Evolutionary conservation across 495 filamentous ascomycete genomes (phyloP).

Genomic region (Bacidia rubella): DNA sequence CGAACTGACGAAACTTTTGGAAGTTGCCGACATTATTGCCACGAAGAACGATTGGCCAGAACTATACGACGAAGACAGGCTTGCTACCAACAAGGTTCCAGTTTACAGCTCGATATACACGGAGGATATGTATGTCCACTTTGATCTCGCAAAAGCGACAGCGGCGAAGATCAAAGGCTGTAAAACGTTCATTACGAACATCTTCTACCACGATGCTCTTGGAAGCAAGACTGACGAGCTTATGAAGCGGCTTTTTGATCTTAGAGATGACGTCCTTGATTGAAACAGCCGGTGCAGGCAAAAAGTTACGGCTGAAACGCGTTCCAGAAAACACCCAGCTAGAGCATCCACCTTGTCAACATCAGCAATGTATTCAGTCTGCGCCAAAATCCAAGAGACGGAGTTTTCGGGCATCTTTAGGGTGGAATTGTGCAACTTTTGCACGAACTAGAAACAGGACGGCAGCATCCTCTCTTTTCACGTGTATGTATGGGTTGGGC

Average conservation of each 20-base stretch:
- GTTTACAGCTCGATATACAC: conserved; percentile 77
- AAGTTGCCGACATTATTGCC: conserved; percentile 59
- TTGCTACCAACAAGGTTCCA: conserved; percentile 68
- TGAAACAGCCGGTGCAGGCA: conserved; percentile 18
- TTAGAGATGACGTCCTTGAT: conserved; percentile 63
- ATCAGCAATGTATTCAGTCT: conserved; percentile 21
- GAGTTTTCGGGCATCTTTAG: conserved; percentile 61
- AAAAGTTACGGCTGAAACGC: neutral
- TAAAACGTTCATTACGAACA: conserved; percentile 74
- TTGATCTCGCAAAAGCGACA: conserved; percentile 55
- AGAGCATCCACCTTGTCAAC: neutral
- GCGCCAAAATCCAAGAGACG: conserved; percentile 76
- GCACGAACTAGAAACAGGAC: conserved; percentile 72
- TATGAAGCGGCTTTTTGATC: conserved; percentile 50
- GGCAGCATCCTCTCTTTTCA: conserved; percentile 65
- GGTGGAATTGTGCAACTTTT: conserved; percentile 77
- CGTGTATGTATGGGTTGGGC: conserved; percentile 47
- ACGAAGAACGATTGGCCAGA: conserved; percentile 50
- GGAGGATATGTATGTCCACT: conserved; percentile 94
- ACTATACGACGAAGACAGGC: conserved; percentile 61
- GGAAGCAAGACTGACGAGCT: conserved; percentile 60
- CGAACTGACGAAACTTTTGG: conserved; percentile 50
- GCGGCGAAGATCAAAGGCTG: conserved; percentile 60
- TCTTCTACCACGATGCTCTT: conserved; percentile 74
- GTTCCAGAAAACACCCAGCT: neutral